Evolutionary conservation across 148 eudicot genomes (phyloP), one percentile per base, ranked within the genome.

Genomic region (Vaccinium corymbosum): DNA sequence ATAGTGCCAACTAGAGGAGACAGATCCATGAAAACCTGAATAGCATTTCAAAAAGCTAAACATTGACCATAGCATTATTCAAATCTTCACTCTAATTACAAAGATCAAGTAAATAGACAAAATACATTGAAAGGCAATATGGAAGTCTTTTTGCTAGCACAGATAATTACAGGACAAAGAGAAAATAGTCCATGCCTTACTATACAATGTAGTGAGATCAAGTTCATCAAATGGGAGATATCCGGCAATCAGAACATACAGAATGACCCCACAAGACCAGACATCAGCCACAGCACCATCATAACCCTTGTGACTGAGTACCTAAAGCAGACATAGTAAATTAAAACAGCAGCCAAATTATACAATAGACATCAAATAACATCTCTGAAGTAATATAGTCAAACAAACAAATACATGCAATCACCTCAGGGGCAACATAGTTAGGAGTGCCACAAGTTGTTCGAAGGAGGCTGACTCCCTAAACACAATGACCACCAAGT

Each of bases 361-460:
- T 27, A 17, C 20, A 82, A 42, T 29, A 80, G 25, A 53, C 83
- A n/a, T 35, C 13, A 15, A 55, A 68, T 22, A 46, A 42, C n/a
- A 49, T 53, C 8, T 14, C 20, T 6, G 38, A 4, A 85, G 38
- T 12, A 53, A 49, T 6, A 19, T 82, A 76, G 10, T 50, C 38
- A 25, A 13, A 56, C 16, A 57, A 77, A 62, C 4, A 49, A 53
- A 75, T 55, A 61, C 72, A 50, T 22, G 17, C 64, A 71, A 79
- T 85, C 90, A 97, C 99, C 98, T 97, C 99, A 38, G 99, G 99
- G 81, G 99, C 98, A 86, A 97, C 95, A 87, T 97, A 97, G 83
- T 97, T 97, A 66, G 99, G 99, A 85, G 99, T 97, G 85, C 99
- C 99, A 82, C 99, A 97, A 20, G 99, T 97, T 48, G 99, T 97